Evolutionary conservation across 148 eudicot species (phyloP).

Genomic region (Rhododendron kiyosumense): DNA sequence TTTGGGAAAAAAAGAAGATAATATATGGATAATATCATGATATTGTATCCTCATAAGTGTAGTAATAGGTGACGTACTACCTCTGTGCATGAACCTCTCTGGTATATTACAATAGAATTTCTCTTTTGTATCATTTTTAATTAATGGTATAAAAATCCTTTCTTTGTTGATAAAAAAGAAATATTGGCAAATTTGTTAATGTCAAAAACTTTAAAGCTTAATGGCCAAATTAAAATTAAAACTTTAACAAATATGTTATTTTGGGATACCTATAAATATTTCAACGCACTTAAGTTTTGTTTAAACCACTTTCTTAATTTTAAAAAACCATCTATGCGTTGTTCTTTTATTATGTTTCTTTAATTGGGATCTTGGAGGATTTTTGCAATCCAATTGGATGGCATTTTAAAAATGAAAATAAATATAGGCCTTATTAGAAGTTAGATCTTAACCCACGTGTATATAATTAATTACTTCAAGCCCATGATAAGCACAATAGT

Average conservation of each 20-base stretch:
- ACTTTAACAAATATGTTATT: no score
- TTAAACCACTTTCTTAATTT: neutral
- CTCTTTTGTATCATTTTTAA: no score
- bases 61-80: no score
- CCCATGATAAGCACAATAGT: neutral
- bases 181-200: neutral
- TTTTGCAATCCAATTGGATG: neutral
- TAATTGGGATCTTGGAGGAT: neutral
- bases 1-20: neutral
- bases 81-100: no score
- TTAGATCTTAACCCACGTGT: constrained; percentile 15
- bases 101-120: no score
- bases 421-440: neutral
- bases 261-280: neutral
- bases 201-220: neutral
- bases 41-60: neutral
- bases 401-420: neutral
- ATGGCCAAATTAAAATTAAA: neutral
- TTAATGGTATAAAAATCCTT: no score
- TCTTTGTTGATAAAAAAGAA: no score
- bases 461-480: no score
- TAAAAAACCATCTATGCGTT: neutral
- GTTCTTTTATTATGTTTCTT: no score
- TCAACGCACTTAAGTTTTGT: no score
- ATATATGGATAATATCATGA: neutral